Conservation (phyloP, 2,329 filamentous ascomycete species). For the Macrophomina pseudophaseolina region DNA sequence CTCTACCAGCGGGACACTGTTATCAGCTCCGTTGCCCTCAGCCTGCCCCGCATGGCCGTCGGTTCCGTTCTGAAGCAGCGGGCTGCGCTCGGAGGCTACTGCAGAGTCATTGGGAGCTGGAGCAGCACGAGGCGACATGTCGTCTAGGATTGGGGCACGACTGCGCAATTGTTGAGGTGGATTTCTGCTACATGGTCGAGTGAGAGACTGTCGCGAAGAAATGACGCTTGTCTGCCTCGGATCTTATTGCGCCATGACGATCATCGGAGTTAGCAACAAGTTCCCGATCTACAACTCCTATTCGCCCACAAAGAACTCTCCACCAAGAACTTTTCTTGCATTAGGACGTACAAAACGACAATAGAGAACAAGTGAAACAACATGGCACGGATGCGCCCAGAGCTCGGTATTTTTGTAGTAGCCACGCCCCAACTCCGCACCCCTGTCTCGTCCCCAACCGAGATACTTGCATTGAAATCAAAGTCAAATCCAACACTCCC, state of each 20-base stretch:
- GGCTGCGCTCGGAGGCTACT: constrained; percentile 23
- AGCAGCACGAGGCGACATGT: background rate
- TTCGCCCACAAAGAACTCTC: no score
- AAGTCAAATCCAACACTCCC: no score
- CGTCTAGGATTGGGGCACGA: background rate
- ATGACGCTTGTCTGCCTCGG: constrained; percentile 4
- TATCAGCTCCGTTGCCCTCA: background rate
- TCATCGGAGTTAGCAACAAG: constrained; percentile 1
- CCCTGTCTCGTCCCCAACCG: no score
- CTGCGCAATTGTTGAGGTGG: background rate
- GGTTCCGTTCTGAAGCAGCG: constrained; percentile 14
- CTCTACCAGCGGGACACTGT: constrained; percentile 30
- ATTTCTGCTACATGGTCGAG: background rate
- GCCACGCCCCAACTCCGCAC: no score
- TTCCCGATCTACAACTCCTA: background rate
- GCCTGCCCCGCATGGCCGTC: constrained; percentile 14
- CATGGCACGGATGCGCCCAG: no score
- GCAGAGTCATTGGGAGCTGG: background rate
- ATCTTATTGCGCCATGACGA: constrained; percentile 11
- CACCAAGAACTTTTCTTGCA: no score
- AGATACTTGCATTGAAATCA: no score
- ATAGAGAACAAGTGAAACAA: no score
- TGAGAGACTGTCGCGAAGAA: background rate
- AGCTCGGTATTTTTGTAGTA: no score
- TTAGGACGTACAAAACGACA: no score